Evolutionary conservation across 345 rosid species (phyloP).

Genomic region (Salix viminalis): DNA sequence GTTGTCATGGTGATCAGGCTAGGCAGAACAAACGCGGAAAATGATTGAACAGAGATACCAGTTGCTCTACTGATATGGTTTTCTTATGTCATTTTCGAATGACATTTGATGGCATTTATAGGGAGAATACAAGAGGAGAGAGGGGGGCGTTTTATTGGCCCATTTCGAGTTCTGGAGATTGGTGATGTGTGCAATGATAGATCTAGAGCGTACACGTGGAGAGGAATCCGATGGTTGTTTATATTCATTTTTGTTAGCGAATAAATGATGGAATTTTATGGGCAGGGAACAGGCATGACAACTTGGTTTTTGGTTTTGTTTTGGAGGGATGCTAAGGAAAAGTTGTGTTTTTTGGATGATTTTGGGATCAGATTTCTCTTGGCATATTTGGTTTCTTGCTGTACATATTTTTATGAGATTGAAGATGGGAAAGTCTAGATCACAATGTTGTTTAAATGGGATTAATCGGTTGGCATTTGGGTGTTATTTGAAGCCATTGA

Average conservation of each 20-base stretch:
- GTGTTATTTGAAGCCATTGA: not conserved
- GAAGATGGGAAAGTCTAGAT: conserved; percentile 2
- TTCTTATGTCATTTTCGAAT: not conserved
- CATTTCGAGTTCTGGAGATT: conserved; percentile 16
- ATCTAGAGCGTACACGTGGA: conserved; percentile 52
- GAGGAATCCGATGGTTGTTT: conserved; percentile 12
- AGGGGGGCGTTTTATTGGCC: conserved; percentile 26
- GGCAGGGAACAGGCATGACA: not conserved
- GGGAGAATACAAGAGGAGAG: not conserved
- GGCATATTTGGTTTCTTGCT: not conserved
- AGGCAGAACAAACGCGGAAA: too few relatives aligned
- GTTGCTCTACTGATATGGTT: not conserved
- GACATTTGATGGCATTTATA: conserved; percentile 29
- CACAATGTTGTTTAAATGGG: conserved; percentile 19
- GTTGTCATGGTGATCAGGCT: conserved; percentile 17
- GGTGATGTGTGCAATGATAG: conserved; percentile 28
- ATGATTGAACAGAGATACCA: rapidly evolving
- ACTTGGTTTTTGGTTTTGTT: not conserved
- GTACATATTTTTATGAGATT: not conserved
- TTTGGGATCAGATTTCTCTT: conserved; percentile 16
- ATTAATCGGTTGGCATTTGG: conserved; percentile 11
- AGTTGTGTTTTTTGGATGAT: conserved; percentile 44
- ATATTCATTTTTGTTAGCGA: not conserved
- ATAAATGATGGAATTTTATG: not conserved
- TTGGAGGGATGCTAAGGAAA: not conserved